Percentiles rank a stretch among this genome's conserved stretches.
Evolutionary conservation across 176 grass and related monocot species (phyloP).

Genomic region (Juncus inflexus): DNA sequence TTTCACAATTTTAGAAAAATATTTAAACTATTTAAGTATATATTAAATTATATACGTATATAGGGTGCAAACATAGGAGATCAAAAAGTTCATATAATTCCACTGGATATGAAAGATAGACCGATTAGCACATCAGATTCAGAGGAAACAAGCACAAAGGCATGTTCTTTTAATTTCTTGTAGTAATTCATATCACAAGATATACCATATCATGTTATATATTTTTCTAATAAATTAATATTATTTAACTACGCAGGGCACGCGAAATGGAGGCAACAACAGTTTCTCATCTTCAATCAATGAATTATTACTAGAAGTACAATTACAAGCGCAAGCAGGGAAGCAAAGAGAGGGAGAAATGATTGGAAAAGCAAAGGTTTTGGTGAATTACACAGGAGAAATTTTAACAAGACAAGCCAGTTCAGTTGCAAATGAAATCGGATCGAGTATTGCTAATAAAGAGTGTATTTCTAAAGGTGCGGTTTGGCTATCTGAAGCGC

Average conservation of each 20-base stretch:
- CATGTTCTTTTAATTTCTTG: not conserved
- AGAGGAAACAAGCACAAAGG: not conserved
- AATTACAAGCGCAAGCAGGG: too few relatives aligned
- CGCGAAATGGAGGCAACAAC: not conserved
- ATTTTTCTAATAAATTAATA: too few relatives aligned
- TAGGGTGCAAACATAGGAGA: constrained; percentile 7
- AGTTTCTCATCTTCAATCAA: not conserved
- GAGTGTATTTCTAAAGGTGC: constrained; percentile 16
- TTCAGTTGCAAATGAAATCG: not conserved
- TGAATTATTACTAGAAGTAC: not conserved
- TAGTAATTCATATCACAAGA: not conserved
- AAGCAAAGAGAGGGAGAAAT: constrained; percentile 1
- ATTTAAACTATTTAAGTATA: too few relatives aligned
- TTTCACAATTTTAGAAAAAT: too few relatives aligned
- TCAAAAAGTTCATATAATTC: constrained; percentile 19
- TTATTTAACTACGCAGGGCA: not conserved
- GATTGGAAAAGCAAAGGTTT: constrained; percentile 26
- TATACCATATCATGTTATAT: too few relatives aligned
- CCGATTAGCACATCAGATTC: constrained; percentile 10
- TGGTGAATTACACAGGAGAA: not conserved
- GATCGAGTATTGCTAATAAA: constrained; percentile 14
- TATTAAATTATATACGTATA: not conserved
- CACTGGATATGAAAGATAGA: constrained; percentile 21
- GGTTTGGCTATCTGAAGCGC: constrained; percentile 10
- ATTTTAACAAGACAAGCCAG: constrained; percentile 4